phyloP scores from a whole-genome alignment of 2,329 filamentous ascomycete species.

The Claviceps cyperi region DNA sequence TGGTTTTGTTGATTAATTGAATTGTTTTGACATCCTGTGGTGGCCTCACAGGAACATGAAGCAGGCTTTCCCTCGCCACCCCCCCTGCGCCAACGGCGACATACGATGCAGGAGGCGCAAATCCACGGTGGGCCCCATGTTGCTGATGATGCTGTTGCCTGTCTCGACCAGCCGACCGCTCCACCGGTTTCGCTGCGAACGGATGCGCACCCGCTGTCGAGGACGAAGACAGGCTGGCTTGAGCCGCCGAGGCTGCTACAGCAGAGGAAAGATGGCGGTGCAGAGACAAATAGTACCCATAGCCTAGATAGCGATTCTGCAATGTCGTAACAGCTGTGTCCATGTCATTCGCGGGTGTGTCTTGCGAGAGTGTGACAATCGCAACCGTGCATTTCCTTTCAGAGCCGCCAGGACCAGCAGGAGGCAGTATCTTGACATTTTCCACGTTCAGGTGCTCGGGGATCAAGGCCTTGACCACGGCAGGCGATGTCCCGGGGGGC shows the following conservation, averaged over 20 bases:
- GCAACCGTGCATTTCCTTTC: conserved; percentile 63
- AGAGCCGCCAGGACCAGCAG: conserved; percentile 30
- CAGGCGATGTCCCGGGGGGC: conserved; percentile 44
- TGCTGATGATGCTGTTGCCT: conserved; percentile 24
- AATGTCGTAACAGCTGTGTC: conserved; percentile 64
- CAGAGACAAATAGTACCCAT: conserved; percentile 66
- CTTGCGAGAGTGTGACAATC: conserved; percentile 66
- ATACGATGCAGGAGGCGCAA: conserved; percentile 67
- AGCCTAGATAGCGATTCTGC: conserved; percentile 75
- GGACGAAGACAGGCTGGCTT: conserved; percentile 5
- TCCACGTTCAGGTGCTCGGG: conserved; percentile 51
- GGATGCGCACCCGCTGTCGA: conserved; percentile 43
- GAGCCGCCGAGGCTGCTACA: conserved; percentile 13
- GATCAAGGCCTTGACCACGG: conserved; percentile 44
- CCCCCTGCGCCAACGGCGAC: conserved; percentile 26
- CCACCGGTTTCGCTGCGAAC: conserved; percentile 61
- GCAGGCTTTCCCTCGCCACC: conserved; percentile 31
- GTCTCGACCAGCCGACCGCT: conserved; percentile 21
- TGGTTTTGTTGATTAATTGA: conserved; percentile 72
- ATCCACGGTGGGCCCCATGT: conserved; percentile 40
- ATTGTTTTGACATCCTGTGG: conserved; percentile 68
- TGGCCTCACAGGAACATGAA: conserved; percentile 57
- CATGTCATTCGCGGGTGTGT: conserved; percentile 71
- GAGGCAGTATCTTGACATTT: conserved; percentile 51
- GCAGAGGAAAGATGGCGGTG: conserved; percentile 74